Base-by-base conservation (phyloP, 2,329 filamentous ascomycete genomes). In the Elsinoe necatrix region DNA sequence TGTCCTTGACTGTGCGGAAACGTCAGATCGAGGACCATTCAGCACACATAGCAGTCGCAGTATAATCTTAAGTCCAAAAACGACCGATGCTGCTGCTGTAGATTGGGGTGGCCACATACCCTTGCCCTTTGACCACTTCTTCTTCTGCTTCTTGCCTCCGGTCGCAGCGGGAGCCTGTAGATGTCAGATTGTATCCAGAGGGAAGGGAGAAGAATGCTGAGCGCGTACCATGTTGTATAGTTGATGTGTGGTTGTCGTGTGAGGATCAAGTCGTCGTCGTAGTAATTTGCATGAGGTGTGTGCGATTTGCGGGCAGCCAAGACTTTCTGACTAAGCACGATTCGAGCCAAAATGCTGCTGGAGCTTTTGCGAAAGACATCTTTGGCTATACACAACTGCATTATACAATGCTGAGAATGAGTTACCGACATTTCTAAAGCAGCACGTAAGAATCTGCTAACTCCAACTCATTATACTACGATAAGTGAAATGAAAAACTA, bases 1-100 rank as follows among this genome's bases (percentile, higher is more conserved):
- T 98, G 85, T 98, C 93, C 93, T 98, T 98, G 83, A 98, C 93
- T 90, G 76, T 81, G 64, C 9, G 3, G 21, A 27, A 20, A 12
- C 23, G 42, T 47, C 16, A 56, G 54, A 23, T 4, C 18, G 2
- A 25, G 23, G 4, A 12, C 34, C n/a, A 31, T 34, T 18, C 5
- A 20, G 12, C 47, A 25, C 25, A 34, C 14, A 12, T 25, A 34
- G 4, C 21, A 45, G 39, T 20, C 9, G 9, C 34, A 11, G 14
- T 37, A 37, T 12, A 4, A 11, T n/a, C 12, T 3, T n/a, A 37
- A 11, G 34, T 39, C 51, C 6, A 42, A 9, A n/a, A 12, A 16
- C 14, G 14, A 23, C 21, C 23, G 54, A 25, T 37, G 37, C 14
- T 47, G 21, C 20, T n/a, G 9, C 18, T 55, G 42, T 23, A n/a